A percentile compares a stretch with the other conserved stretches of the same genome.
Conservation (phyloP, 2,329 filamentous ascomycete genomes). For the Scedosporium boydii region DNA sequence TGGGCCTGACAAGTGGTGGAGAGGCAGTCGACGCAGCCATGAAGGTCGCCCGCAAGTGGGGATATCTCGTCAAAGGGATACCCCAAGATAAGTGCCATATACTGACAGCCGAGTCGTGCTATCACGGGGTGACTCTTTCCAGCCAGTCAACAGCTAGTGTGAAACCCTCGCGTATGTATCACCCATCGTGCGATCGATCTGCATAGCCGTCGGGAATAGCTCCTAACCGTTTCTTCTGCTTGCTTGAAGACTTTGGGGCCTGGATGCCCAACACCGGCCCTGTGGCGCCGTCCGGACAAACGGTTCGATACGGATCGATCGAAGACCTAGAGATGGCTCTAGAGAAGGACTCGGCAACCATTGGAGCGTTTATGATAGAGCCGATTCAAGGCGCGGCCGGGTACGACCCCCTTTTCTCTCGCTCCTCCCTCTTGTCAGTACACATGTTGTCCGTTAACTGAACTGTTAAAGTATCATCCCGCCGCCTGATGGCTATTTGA, state of each 20-base stretch:
- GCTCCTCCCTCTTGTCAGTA: background rate
- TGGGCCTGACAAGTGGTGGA: background rate
- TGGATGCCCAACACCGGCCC: background rate
- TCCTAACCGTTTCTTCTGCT: no score
- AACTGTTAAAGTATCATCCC: background rate
- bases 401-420: background rate
- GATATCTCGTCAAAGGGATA: background rate
- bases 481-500: background rate
- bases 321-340: background rate
- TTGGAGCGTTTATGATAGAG: background rate
- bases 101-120: background rate
- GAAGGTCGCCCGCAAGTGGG: background rate
- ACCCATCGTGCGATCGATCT: background rate
- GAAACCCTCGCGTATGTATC: background rate
- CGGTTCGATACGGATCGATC: background rate
- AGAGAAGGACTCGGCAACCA: background rate
- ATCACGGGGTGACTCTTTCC: background rate
- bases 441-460: background rate
- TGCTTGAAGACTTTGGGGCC: background rate
- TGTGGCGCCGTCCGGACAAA: background rate
- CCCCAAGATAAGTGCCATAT: background rate
- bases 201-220: background rate
- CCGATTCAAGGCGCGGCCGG: background rate
- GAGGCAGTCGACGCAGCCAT: background rate
- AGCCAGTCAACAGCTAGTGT: no score